Evolutionary conservation across 2,329 filamentous ascomycete species (phyloP).

Genomic region (Penicillium freii): DNA sequence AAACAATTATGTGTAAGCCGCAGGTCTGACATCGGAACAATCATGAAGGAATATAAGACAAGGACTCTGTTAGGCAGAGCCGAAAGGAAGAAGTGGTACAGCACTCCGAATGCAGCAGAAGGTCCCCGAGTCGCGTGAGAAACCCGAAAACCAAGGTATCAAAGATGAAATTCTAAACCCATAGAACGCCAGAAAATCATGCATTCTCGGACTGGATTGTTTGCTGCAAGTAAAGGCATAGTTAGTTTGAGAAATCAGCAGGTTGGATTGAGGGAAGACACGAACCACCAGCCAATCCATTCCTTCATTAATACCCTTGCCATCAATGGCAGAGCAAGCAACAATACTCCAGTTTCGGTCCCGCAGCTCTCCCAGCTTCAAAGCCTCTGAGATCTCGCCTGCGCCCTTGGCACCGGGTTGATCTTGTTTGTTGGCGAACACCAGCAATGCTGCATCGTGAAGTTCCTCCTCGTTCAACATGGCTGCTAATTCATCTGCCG

Average conservation of each 20-base stretch:
- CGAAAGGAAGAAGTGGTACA: slow-evolving; percentile 24
- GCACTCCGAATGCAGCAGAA: slow-evolving; percentile 26
- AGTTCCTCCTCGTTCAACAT: slow-evolving; percentile 98
- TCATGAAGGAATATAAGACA: slow-evolving; percentile 39
- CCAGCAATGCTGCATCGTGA: slow-evolving; percentile 83
- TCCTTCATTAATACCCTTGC: slow-evolving; percentile 88
- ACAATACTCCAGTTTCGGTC: slow-evolving; percentile 99
- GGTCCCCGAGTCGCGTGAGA: slow-evolving; percentile 13
- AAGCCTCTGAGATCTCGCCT: slow-evolving; percentile 90
- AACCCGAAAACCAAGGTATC: slow-evolving; percentile 27
- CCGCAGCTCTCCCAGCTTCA: slow-evolving; percentile 84
- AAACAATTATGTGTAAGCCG: slow-evolving; percentile 34
- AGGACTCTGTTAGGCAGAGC: slow-evolving; percentile 26
- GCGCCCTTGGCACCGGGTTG: slow-evolving; percentile 95
- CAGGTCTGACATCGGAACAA: slow-evolving; percentile 22
- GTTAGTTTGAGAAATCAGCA: slow-evolving; percentile 1
- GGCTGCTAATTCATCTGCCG: slow-evolving; percentile 84
- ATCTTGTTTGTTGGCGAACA: slow-evolving; percentile 99
- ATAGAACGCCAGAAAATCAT: slow-evolving; percentile 35
- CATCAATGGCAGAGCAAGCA: slow-evolving; percentile 93
- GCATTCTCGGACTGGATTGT: slow-evolving; percentile 46
- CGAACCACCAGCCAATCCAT: slow-evolving; percentile 98
- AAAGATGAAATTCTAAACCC: slow-evolving; percentile 32
- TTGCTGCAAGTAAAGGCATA: slow-evolving; percentile 37
- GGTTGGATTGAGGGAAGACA: slow-evolving; percentile 26